Evolutionary conservation across 2,329 filamentous ascomycete species (phyloP), one percentile per base, ranked within the genome.

Genomic region (Epichloe scottii): DNA sequence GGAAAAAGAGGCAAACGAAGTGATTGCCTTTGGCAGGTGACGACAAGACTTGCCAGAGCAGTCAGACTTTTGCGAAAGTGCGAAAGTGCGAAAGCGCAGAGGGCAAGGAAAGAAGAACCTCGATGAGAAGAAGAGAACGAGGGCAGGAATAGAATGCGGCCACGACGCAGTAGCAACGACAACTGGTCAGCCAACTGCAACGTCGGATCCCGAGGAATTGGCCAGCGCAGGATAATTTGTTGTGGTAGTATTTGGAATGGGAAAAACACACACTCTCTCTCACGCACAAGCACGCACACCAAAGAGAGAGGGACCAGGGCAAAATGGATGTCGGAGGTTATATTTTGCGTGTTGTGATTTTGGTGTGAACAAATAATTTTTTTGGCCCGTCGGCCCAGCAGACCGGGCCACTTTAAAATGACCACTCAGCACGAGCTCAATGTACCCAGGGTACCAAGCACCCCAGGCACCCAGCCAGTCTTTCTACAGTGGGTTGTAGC

Each of bases 301-400:
- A 38, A 43, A 49, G 8, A 48, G 42, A 5, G 30, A 39, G 33
- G 41, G 43, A 26, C 33, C 44, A 46, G 50, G 50, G 50, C 50
- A 42, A 51, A 48, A 39, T 47, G 50, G 45, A 12, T 42, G 46
- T 37, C 46, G 51, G 51, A 49, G 51, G 41, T 52, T 52, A 52
- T 52, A 50, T 52, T 52, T 51, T 52, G 38, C 44, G 47, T 46
- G 46, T 10, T 48, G 38, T 12, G 38, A 42, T 48, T 48, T 42
- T 44, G 35, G 46, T 52, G 50, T 34, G 50, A 44, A n/a, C 15
- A 26, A 48, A 40, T 26, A 26, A 45, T 21, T 37, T 45, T 42
- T 51, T 45, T 40, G 14, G 21, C 42, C 44, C 14, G 17, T 23
- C 19, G 21, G 41, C 40, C 41, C 19, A 39, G 42, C 23, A n/a